Evolutionary conservation across 805 yeast genomes (phyloP).

Genomic region (Candida silvatica): DNA sequence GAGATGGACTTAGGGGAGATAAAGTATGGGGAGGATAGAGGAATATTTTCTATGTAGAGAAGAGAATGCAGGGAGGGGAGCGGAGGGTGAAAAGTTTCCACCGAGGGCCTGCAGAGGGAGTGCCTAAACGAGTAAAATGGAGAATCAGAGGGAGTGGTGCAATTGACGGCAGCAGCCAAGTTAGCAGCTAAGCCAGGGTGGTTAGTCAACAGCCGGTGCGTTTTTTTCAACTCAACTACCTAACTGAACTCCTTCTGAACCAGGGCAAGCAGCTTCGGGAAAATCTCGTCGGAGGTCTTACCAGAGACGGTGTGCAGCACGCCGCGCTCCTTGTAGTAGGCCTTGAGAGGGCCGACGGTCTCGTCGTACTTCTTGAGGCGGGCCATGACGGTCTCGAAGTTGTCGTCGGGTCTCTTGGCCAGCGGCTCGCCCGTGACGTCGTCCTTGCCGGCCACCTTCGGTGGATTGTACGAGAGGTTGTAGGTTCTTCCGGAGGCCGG

Average conservation of each 20-base stretch:
- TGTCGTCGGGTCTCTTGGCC: conserved; percentile 76
- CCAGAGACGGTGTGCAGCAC: conserved; percentile 57
- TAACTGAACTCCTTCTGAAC: conserved; percentile 28
- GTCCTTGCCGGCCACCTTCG: conserved; percentile 71
- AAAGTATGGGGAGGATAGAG: too few relatives aligned
- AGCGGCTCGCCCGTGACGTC: conserved; percentile 88
- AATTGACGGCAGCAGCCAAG: too few relatives aligned
- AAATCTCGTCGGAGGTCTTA: conserved; percentile 75
- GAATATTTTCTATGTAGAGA: too few relatives aligned
- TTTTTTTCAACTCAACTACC: too few relatives aligned
- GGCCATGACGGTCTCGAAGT: conserved; percentile 58
- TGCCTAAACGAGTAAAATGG: too few relatives aligned
- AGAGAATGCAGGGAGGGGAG: too few relatives aligned
- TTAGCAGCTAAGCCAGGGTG: too few relatives aligned
- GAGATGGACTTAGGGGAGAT: too few relatives aligned
- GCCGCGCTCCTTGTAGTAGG: conserved; percentile 43
- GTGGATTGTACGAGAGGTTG: conserved; percentile 83
- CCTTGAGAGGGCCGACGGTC: conserved; percentile 55
- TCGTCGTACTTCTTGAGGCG: conserved; percentile 56
- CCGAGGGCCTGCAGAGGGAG: too few relatives aligned
- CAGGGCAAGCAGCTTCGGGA: conserved; percentile 51
- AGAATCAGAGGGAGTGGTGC: too few relatives aligned
- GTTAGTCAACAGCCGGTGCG: too few relatives aligned
- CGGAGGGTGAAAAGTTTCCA: too few relatives aligned
- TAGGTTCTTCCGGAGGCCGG: conserved; percentile 79